A percentile compares a stretch with the other conserved stretches of the same genome.
phyloP scores from a whole-genome alignment of 2,329 filamentous ascomycete species.

The Fusarium heterosporum region DNA sequence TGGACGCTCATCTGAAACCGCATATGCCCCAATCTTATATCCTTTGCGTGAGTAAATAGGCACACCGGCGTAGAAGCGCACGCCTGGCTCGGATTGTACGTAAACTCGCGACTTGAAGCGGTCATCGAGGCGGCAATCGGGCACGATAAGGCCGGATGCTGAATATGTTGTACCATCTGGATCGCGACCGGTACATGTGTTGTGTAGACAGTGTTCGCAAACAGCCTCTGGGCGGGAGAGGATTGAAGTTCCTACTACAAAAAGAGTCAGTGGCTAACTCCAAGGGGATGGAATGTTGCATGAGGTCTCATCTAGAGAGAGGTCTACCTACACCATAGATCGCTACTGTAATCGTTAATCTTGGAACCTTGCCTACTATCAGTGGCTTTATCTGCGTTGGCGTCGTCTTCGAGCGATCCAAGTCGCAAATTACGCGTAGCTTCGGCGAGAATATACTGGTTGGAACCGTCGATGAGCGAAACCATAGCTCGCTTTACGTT shows the following conservation, averaged over 20 bases:
- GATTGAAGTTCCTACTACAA: slow-evolving; percentile 44
- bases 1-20: slow-evolving; percentile 68
- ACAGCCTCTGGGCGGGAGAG: slow-evolving; percentile 51
- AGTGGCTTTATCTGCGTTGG: not conserved
- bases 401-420: slow-evolving; percentile 44
- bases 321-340: slow-evolving; percentile 52
- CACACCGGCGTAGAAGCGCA: slow-evolving; percentile 59
- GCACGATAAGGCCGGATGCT: slow-evolving; percentile 47
- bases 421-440: slow-evolving; percentile 60
- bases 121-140: slow-evolving; percentile 49
- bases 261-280: not conserved
- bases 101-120: slow-evolving; percentile 51
- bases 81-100: slow-evolving; percentile 48
- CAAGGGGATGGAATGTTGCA: no score
- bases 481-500: slow-evolving; percentile 62
- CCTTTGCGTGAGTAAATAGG: slow-evolving; percentile 68
- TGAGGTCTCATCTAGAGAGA: not conserved
- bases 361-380: not conserved
- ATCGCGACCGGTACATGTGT: slow-evolving; percentile 43
- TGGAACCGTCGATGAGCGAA: slow-evolving; percentile 59
- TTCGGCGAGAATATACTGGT: slow-evolving; percentile 65
- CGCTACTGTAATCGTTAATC: slow-evolving; percentile 35
- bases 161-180: slow-evolving; percentile 45
- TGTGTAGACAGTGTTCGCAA: slow-evolving; percentile 48
- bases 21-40: slow-evolving; percentile 70